Percentiles rank a stretch among this genome's conserved stretches.
Evolutionary conservation across 1,139 yeast genomes (phyloP).

Genomic region (Taphrina betulina): DNA sequence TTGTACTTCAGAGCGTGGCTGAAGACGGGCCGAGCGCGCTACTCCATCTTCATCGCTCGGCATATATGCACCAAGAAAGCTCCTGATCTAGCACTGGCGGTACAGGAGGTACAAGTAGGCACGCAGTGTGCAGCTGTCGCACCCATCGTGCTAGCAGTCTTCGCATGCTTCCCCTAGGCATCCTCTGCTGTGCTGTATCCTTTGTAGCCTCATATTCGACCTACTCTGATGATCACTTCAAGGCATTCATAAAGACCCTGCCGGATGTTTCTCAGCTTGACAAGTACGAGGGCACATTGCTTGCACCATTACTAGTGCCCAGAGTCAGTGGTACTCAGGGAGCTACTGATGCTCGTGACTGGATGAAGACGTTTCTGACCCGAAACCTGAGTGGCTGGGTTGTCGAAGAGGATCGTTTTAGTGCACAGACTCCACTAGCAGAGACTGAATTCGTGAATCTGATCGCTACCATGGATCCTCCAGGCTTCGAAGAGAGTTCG

Average conservation of each 20-base stretch:
- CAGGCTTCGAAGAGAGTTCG: slow-evolving; percentile 37
- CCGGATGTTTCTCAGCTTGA: slow-evolving; percentile 36
- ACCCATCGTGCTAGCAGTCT: no score
- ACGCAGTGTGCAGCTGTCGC: no score
- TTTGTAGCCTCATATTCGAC: slow-evolving; percentile 1
- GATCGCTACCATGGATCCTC: slow-evolving; percentile 45
- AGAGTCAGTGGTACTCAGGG: slow-evolving; percentile 51
- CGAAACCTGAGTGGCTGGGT: slow-evolving; percentile 44
- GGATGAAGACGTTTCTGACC: slow-evolving; percentile 41
- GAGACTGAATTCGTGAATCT: slow-evolving; percentile 51
- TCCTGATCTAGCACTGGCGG: no score
- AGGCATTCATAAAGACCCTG: not conserved
- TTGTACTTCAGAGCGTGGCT: no score
- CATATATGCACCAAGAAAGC: no score
- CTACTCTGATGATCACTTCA: slow-evolving; percentile 9
- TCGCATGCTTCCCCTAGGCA: no score
- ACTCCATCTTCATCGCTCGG: no score
- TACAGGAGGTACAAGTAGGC: no score
- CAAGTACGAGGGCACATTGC: slow-evolving; percentile 32
- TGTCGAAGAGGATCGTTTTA: slow-evolving; percentile 48
- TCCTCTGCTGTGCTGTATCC: not conserved
- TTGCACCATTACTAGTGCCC: slow-evolving; percentile 44
- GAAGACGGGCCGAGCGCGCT: no score
- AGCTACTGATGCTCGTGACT: slow-evolving; percentile 37
- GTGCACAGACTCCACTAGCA: slow-evolving; percentile 46